Base-by-base conservation (phyloP, 371 early-diverging fungal species). In the Gilbertella persicaria region DNA sequence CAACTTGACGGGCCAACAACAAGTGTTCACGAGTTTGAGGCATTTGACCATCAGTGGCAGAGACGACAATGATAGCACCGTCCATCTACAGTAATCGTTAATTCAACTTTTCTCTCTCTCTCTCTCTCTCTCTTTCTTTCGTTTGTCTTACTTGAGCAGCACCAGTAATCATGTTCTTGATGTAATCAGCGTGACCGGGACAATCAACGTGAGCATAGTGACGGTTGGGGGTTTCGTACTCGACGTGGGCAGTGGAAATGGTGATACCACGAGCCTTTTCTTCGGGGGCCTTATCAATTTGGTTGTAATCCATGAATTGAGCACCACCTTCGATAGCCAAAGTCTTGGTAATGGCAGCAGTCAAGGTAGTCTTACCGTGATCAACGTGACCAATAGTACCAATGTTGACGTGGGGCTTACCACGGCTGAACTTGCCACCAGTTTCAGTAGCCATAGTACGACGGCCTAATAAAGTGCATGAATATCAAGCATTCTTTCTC, bases 321-420 rank as follows among this genome's bases (percentile, higher is more conserved):
- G 93, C 94, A 49, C 94, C 95, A 61, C 66, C 71, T 33, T 70
- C 63, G 49, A 77, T 64, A 39, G 93, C 88, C 52, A 96, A 80
- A 45, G 92, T 92, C 84, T 96, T 97, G 67, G 99, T 97, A 69
- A 99, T 99, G 57, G 99, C 99, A 42, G 97, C 97, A 14, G 99
- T 99, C 70, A 99, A 89, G 16, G 99, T 98, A 19, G 99, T 97
- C 86, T 99, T 99, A 50, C 99, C 99, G 86, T 99, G 99, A 73
- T 99, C 99, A 60, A 99, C 99, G 82, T 99, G 99, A 52, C 99
- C 99, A 64, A 99, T 98, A 44, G 99, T 99, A 66, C 99, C 99
- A 67, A 99, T 96, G 84, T 99, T 99, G 67, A 99, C 91, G 74
- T 99, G 99, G 23, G 99, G 98, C 88, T 96, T 96, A 42, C 67